Percentiles rank a stretch among this genome's conserved stretches.
Conservation (phyloP, 352 stramenopile species). For the Phytophthora idaei region DNA sequence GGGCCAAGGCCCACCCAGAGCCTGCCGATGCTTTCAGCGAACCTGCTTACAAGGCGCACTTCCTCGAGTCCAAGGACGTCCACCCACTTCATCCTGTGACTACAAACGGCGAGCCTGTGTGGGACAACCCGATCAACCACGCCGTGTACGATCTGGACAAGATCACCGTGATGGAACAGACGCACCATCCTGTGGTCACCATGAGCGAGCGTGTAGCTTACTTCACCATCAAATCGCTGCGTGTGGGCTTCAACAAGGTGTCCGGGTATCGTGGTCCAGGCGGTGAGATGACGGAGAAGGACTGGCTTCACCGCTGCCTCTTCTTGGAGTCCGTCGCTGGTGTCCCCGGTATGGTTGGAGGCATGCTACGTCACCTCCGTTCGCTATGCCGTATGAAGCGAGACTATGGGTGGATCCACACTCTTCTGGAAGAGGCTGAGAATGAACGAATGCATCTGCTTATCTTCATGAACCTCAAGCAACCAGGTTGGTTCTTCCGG, state of each 20-base stretch:
- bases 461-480: constrained; percentile 90
- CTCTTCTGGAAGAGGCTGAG: constrained; percentile 91
- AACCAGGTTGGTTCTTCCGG: constrained; percentile 82
- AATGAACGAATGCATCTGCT: constrained; percentile 95
- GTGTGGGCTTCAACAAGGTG: constrained; percentile 52
- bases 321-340: constrained; percentile 83
- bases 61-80: constrained; percentile 30
- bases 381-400: constrained; percentile 86
- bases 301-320: constrained; percentile 71
- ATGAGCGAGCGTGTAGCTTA: constrained; percentile 37
- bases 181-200: constrained; percentile 33
- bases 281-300: constrained; percentile 61
- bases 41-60: constrained; percentile 33
- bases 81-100: constrained; percentile 16
- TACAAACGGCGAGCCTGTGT: constrained; percentile 19
- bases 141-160: constrained; percentile 43
- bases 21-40: constrained; percentile 24
- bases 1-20: constrained; percentile 2
- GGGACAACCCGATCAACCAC: constrained; percentile 45
- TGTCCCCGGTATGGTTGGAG: constrained; percentile 80
- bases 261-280: constrained; percentile 64
- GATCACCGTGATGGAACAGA: constrained; percentile 35
- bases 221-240: constrained; percentile 45
- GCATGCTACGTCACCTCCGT: constrained; percentile 76
- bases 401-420: constrained; percentile 92